Evolutionary conservation across 306 rosid species (phyloP).

Genomic region (Casuarina equisetifolia): DNA sequence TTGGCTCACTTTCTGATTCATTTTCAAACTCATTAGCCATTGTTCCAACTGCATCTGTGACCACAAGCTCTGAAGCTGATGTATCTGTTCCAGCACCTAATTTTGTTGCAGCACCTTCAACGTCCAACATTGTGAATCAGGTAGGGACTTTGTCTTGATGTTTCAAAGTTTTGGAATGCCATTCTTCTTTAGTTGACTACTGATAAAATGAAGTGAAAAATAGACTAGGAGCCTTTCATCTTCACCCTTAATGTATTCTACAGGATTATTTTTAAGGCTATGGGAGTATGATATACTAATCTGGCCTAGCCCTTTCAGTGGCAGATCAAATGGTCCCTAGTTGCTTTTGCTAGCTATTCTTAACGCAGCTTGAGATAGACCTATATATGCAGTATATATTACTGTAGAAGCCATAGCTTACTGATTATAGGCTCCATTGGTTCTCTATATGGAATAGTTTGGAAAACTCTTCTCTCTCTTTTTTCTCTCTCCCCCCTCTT

Average conservation of each 20-base stretch:
- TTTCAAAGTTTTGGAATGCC: background rate
- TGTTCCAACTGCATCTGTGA: conserved; percentile 56
- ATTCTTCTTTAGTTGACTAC: background rate
- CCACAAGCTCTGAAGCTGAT: conserved; percentile 44
- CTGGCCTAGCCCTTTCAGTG: conserved; percentile 1
- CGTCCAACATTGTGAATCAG: conserved; percentile 54
- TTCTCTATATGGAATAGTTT: background rate
- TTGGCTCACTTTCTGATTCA: conserved; percentile 76
- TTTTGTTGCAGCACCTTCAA: conserved; percentile 44
- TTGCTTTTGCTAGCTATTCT: background rate
- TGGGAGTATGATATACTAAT: background rate
- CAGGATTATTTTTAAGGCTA: background rate
- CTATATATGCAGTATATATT: background rate
- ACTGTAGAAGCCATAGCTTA: background rate
- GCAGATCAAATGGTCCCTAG: background rate
- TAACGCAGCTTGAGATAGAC: background rate
- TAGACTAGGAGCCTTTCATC: background rate
- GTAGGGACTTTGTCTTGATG: conserved; percentile 35
- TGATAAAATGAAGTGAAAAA: background rate
- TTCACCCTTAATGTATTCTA: conserved; percentile 9
- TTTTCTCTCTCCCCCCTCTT: background rate
- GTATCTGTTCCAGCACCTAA: conserved; percentile 46
- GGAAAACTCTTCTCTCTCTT: background rate
- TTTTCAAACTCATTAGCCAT: conserved; percentile 68
- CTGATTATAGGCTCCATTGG: background rate